Evolutionary conservation across 371 early-diverging fungal species (phyloP).

Genomic region (Globomyces sp.): DNA sequence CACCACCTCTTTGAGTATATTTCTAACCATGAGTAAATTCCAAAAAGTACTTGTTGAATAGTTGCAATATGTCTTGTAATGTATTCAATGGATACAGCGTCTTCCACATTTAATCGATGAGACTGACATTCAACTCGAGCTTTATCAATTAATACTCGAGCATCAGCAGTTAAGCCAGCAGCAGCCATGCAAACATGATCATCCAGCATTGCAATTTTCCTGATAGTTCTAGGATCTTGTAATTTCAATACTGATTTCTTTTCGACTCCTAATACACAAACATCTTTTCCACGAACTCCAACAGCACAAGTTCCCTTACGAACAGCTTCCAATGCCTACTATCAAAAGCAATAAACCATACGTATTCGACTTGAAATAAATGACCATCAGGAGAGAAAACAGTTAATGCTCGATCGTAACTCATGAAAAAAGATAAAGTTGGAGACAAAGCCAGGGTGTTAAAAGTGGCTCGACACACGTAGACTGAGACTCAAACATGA

Average conservation of each 20-base stretch:
- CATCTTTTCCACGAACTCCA: constrained; percentile 90
- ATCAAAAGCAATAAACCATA: constrained; percentile 19
- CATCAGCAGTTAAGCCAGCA: constrained; percentile 97
- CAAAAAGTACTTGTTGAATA: constrained; percentile 79
- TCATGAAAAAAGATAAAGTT: neutral
- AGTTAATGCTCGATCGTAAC: constrained; percentile 73
- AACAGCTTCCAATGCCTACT: constrained; percentile 94
- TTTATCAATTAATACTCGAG: constrained; percentile 94
- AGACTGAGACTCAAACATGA: too few species aligned
- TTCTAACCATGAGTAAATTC: constrained; percentile 57
- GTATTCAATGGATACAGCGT: constrained; percentile 97
- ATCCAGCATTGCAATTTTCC: constrained; percentile 95
- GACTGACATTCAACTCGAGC: constrained; percentile 97
- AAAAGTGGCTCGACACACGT: too few species aligned
- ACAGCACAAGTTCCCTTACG: constrained; percentile 98
- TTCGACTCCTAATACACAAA: constrained; percentile 96
- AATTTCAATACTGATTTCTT: constrained; percentile 95
- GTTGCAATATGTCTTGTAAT: constrained; percentile 97
- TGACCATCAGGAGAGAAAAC: constrained; percentile 99
- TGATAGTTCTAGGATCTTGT: constrained; percentile 95
- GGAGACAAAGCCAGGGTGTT: too few species aligned
- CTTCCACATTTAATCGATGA: constrained; percentile 95
- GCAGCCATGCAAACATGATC: constrained; percentile 96
- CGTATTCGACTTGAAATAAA: constrained; percentile 99
- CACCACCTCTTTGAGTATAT: constrained; percentile 99